These are phyloP conservation scores for Teratosphaeria nubilosa DNA, from an alignment of 2,329 filamentous ascomycete genomes.

Conservation along the genomic window DNA sequence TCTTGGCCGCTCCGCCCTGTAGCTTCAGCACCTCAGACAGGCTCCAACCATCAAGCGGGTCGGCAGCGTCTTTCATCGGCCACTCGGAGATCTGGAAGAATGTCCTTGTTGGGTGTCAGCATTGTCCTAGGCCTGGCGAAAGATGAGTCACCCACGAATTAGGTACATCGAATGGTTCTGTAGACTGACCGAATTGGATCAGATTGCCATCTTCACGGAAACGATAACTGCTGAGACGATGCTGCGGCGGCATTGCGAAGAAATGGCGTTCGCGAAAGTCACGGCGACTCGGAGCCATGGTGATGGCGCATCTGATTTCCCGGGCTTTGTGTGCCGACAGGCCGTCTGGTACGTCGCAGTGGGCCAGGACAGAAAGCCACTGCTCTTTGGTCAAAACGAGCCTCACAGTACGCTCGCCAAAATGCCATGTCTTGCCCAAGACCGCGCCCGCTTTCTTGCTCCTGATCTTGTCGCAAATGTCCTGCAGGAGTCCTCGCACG, in stretches of 20 bases:
- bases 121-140: background rate
- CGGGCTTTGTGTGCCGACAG: slow-evolving; percentile 14
- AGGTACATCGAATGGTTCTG: slow-evolving; percentile 25
- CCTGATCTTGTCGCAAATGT: slow-evolving; percentile 25
- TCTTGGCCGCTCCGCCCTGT: slow-evolving; percentile 10
- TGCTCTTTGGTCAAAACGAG: slow-evolving; percentile 22
- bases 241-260: slow-evolving; percentile 13
- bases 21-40: slow-evolving; percentile 19
- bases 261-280: slow-evolving; percentile 28
- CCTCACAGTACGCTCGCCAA: slow-evolving; percentile 15
- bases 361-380: slow-evolving; percentile 24
- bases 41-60: slow-evolving; percentile 31
- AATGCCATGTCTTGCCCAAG: slow-evolving; percentile 26
- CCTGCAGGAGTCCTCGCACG: slow-evolving; percentile 25
- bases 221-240: slow-evolving; percentile 19
- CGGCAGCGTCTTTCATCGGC: slow-evolving; percentile 29
- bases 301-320: slow-evolving; percentile 18
- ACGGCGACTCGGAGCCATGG: slow-evolving; percentile 17
- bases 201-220: slow-evolving; percentile 33
- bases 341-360: slow-evolving; percentile 18
- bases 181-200: slow-evolving; percentile 30
- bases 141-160: slow-evolving; percentile 30
- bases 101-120: slow-evolving; percentile 18
- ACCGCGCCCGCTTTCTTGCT: slow-evolving; percentile 16
- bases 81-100: slow-evolving; percentile 26